phyloP scores from a whole-genome alignment of 306 rosid genomes.

The Cucumis hystrix region DNA sequence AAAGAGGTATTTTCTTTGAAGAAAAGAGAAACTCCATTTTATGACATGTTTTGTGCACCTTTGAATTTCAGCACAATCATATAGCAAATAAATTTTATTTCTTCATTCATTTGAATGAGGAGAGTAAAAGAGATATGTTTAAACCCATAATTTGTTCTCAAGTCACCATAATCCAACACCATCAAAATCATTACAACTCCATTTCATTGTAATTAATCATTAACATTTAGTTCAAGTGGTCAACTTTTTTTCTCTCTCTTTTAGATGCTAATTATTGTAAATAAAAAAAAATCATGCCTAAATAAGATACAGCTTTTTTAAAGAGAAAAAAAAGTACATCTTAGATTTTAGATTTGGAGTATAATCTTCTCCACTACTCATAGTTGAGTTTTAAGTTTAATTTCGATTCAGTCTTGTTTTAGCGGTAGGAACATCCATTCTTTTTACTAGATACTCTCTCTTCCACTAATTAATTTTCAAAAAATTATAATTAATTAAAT shows the following conservation, averaged over 20 bases:
- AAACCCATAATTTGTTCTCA: not conserved
- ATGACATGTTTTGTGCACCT: not conserved
- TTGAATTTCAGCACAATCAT: not conserved
- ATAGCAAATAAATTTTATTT: too few relatives aligned
- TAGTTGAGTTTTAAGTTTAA: too few relatives aligned
- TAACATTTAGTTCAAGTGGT: not conserved
- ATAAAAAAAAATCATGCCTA: too few relatives aligned
- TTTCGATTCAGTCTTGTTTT: too few relatives aligned
- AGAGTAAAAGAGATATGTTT: not conserved
- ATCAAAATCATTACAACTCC: not conserved
- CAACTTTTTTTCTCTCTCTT: not conserved
- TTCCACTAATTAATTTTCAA: too few relatives aligned
- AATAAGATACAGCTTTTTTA: too few relatives aligned
- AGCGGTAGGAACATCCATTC: too few relatives aligned
- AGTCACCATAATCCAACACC: not conserved
- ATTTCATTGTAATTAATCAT: not conserved
- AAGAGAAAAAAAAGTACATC: too few relatives aligned
- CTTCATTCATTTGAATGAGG: not conserved
- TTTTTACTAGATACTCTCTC: too few relatives aligned
- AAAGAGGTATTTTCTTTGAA: not conserved
- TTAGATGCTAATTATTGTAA: not conserved
- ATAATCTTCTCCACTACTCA: too few relatives aligned
- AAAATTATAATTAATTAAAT: too few relatives aligned
- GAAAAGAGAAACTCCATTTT: not conserved
- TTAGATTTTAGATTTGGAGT: too few relatives aligned